These are phyloP conservation scores for Balansia obtecta DNA, from an alignment of 2,329 filamentous ascomycete genomes.

Conservation along the genomic window DNA sequence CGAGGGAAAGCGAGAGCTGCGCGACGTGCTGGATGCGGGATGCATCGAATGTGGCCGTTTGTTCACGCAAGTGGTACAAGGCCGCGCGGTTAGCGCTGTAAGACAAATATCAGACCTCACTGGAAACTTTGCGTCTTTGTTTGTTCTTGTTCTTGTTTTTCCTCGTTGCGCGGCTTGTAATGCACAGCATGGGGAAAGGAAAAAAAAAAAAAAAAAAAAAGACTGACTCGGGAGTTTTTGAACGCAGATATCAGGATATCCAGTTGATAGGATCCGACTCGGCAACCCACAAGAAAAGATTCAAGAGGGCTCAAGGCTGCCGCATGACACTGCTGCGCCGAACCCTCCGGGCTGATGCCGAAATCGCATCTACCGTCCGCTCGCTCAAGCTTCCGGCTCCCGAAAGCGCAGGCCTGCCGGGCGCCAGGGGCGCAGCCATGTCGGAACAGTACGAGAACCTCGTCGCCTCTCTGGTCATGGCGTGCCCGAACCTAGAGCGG, in stretches of 20 bases:
- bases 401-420: constrained; percentile 20
- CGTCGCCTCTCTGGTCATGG: constrained; percentile 49
- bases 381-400: constrained; percentile 41
- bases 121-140: too few species aligned
- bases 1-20: constrained; percentile 37
- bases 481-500: constrained; percentile 51
- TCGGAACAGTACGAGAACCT: constrained; percentile 42
- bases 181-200: neutral
- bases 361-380: constrained; percentile 42
- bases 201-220: too few species aligned
- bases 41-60: constrained; percentile 35
- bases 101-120: constrained; percentile 13
- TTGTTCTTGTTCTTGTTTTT: too few species aligned
- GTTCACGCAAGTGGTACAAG: constrained; percentile 38
- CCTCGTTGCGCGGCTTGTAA: neutral
- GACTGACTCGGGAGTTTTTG: neutral
- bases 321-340: constrained; percentile 45
- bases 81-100: constrained; percentile 39
- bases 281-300: constrained; percentile 41
- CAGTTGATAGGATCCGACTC: constrained; percentile 47
- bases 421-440: constrained; percentile 18
- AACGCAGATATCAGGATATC: constrained; percentile 42
- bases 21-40: constrained; percentile 56
- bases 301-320: constrained; percentile 38
- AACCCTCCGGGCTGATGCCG: constrained; percentile 39